Evolutionary conservation across 169 alveolate genomes (phyloP).

Genomic region (Nephromyces sp.): DNA sequence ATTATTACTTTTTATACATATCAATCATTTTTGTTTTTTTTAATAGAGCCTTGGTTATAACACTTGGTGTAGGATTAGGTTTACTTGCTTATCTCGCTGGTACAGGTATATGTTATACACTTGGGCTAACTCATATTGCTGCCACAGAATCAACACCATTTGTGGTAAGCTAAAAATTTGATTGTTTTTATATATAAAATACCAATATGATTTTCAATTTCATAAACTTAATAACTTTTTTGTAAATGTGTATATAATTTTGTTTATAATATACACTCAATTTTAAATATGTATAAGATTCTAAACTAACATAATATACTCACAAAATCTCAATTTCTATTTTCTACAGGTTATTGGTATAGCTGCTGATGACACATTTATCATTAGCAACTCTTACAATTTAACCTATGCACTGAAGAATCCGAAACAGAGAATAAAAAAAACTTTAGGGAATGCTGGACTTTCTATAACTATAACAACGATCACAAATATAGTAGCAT

Average conservation of each 20-base stretch:
- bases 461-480: conserved; percentile 37
- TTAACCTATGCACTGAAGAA: conserved; percentile 16
- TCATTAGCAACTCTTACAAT: conserved; percentile 25
- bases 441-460: conserved; percentile 22
- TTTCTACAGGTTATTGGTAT: conserved; percentile 22
- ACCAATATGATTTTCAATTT: neutral
- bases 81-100: conserved; percentile 37
- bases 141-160: conserved; percentile 42
- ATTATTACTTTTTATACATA: too few species aligned
- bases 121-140: conserved; percentile 33
- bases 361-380: conserved; percentile 42
- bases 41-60: neutral
- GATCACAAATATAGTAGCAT: conserved; percentile 28
- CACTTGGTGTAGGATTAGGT: conserved; percentile 8
- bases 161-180: too few species aligned
- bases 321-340: neutral
- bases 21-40: too few species aligned
- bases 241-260: neutral
- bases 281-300: neutral
- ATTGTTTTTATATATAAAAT: neutral
- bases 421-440: conserved; percentile 23
- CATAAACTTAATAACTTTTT: neutral
- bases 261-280: neutral
- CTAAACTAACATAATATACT: neutral
- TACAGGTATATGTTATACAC: conserved; percentile 31